Base-by-base conservation (phyloP, 1,284 basidiomycete genomes). In the Malassezia obtusa region DNA sequence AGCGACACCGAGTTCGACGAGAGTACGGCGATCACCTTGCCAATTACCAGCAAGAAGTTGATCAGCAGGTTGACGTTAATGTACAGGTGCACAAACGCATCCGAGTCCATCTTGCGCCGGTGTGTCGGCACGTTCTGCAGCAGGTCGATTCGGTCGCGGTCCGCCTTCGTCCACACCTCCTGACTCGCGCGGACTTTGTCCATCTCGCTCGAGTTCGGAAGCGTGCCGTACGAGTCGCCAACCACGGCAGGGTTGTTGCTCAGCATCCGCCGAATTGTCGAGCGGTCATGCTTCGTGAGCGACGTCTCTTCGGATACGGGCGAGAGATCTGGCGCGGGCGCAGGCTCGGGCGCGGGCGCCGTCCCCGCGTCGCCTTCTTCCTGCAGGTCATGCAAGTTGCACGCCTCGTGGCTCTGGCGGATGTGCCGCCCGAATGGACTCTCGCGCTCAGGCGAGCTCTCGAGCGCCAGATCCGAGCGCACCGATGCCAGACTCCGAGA, bases 1-100 rank as follows among this genome's bases (percentile, higher is more conserved):
- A 81, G 76, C 21, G 80, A 80, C 51, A 81, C 78, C 7, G 80
- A 81, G 37, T 77, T 76, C 24, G 79, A 79, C 33, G 79, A 76
- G 21, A 78, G 67, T 14, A 80, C 78, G 0, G 80, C 79, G 0
- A 78, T 61, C 12, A 75, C 76, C 61, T 81, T 81, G 4, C 76
- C 77, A 2, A 62, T 75, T 5, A 80, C 75, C 3, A 81, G 74
- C 2, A 79, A 17, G 44, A 80, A 56, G 58, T 80, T 80, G 59
- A 80, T 33, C 24, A 61, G 21, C 21, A 68, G 53, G 43, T 68
- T 70, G 59, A 67, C 49, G 51, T 70, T 71, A 57, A 73, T 73
- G 43, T 67, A 68, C 21, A 67, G 65, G 26, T 63, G 61, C 17
- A 65, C 64, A 24, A 61, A 58, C 21, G 57, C 56, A 11, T 69